phyloP scores from a whole-genome alignment of 2,329 filamentous ascomycete genomes.

The Xylaria hypoxylon region DNA sequence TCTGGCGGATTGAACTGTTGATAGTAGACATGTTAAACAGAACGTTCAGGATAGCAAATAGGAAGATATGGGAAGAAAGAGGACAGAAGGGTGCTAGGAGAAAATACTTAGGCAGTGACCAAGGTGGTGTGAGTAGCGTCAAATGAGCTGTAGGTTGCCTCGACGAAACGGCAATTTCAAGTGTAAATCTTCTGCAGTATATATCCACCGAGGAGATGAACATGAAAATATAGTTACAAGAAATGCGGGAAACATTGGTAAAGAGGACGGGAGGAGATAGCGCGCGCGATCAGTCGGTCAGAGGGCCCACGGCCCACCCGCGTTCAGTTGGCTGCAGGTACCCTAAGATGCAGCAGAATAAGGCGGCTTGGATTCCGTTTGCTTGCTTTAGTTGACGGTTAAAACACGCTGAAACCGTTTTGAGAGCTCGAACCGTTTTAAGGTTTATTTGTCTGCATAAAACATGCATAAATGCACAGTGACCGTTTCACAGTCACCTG shows the following conservation, averaged over 20 bases:
- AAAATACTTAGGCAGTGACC: conserved; percentile 25
- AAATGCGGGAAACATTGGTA: conserved; percentile 24
- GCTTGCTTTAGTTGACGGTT: conserved; percentile 13
- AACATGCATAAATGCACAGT: too few species aligned
- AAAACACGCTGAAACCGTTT: conserved; percentile 12
- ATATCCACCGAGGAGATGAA: conserved; percentile 27
- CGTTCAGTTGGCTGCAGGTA: conserved; percentile 30
- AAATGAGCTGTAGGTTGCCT: conserved; percentile 26
- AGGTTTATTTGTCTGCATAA: neutral
- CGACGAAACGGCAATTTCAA: conserved; percentile 18
- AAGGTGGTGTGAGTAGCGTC: conserved; percentile 26
- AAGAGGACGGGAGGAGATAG: conserved; percentile 25
- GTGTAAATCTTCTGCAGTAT: conserved; percentile 23
- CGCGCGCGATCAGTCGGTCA: neutral
- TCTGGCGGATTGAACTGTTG: conserved; percentile 24
- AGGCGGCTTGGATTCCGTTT: conserved; percentile 12
- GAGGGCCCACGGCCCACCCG: conserved; percentile 8
- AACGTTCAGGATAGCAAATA: conserved; percentile 29
- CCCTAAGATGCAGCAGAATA: conserved; percentile 21
- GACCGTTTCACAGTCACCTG: neutral
- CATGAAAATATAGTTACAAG: conserved; percentile 28
- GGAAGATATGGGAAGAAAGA: conserved; percentile 22
- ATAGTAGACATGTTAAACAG: conserved; percentile 25
- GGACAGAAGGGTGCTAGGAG: conserved; percentile 26
- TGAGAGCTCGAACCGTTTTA: conserved; percentile 8